Evolutionary conservation across 495 filamentous ascomycete species (phyloP).

Genomic region (Clohesyomyces aquaticus): DNA sequence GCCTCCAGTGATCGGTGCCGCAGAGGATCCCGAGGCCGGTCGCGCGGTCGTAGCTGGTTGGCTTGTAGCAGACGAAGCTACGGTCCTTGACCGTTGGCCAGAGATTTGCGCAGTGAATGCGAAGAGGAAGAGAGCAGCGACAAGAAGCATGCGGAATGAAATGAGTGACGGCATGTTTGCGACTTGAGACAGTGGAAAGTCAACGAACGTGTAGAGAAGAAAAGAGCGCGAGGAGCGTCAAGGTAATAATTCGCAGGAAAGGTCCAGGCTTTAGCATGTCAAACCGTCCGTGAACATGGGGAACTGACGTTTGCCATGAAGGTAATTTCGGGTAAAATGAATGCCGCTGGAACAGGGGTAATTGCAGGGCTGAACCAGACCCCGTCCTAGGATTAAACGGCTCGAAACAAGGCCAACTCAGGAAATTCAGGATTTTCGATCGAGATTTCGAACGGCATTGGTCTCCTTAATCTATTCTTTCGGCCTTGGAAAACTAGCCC

Average conservation of each 20-base stretch:
- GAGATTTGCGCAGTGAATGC: slow-evolving; percentile 19
- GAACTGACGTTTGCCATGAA: slow-evolving; percentile 26
- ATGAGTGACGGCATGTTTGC: slow-evolving; percentile 39
- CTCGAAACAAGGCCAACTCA: slow-evolving; percentile 14
- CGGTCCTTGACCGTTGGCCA: slow-evolving; percentile 15
- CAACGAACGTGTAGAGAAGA: slow-evolving; percentile 8
- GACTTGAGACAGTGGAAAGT: slow-evolving; percentile 5
- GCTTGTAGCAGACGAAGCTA: slow-evolving; percentile 16
- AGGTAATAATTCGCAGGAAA: no score
- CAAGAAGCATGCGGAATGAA: slow-evolving; percentile 36
- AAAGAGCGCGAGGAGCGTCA: slow-evolving; percentile 10
- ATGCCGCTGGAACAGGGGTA: slow-evolving; percentile 5
- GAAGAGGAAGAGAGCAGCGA: slow-evolving; percentile 23
- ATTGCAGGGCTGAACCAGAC: slow-evolving; percentile 8
- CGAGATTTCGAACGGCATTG: slow-evolving; percentile 12
- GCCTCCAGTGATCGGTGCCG: not conserved
- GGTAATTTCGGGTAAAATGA: slow-evolving; percentile 33
- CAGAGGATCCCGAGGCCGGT: not conserved
- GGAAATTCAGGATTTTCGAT: slow-evolving; percentile 31
- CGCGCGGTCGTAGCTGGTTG: not conserved
- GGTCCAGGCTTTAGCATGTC: slow-evolving; percentile 30
- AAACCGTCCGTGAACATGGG: slow-evolving; percentile 22
- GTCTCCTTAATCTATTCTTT: slow-evolving; percentile 32
- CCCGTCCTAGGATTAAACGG: slow-evolving; percentile 6
- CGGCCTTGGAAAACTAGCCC: not conserved